These are phyloP conservation scores for Leccinum brunneo-olivaceum DNA, from an alignment of 1,284 basidiomycete genomes.

Conservation along the genomic window DNA sequence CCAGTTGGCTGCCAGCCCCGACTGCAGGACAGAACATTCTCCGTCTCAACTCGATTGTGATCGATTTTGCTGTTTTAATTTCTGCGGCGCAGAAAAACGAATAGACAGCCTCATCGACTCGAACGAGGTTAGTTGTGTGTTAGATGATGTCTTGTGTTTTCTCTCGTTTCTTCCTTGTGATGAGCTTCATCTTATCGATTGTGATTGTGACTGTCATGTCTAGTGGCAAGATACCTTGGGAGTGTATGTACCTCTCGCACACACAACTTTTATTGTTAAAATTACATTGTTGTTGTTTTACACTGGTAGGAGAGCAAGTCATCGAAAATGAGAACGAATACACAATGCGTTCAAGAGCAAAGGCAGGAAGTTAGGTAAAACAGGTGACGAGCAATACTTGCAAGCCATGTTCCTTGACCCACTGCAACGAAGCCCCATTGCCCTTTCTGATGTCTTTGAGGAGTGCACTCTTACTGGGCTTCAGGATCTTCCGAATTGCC, in stretches of 20 bases:
- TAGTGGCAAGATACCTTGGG: constrained; percentile 13
- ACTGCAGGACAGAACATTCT: constrained; percentile 31
- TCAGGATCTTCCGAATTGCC: constrained; percentile 56
- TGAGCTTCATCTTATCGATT: constrained; percentile 3
- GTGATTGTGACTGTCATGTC: constrained; percentile 1
- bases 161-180: constrained; percentile 5
- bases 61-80: constrained; percentile 34
- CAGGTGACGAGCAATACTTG: constrained; percentile 52
- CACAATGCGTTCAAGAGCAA: no score
- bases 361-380: no score
- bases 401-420: constrained; percentile 61
- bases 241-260: constrained; percentile 8
- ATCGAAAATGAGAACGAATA: no score
- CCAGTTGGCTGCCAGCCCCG: constrained; percentile 29
- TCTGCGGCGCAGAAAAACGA: constrained; percentile 9
- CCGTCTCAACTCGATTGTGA: constrained; percentile 32
- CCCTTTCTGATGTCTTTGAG: constrained; percentile 51
- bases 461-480: constrained; percentile 53
- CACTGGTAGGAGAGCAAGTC: no score
- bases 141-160: neutral
- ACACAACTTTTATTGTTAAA: constrained; percentile 3
- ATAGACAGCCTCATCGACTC: constrained; percentile 3
- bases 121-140: neutral
- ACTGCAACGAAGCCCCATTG: constrained; percentile 40
- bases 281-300: constrained; percentile 2